Base-by-base conservation (phyloP, 331 rosid species). In the Malus hybrid region DNA sequence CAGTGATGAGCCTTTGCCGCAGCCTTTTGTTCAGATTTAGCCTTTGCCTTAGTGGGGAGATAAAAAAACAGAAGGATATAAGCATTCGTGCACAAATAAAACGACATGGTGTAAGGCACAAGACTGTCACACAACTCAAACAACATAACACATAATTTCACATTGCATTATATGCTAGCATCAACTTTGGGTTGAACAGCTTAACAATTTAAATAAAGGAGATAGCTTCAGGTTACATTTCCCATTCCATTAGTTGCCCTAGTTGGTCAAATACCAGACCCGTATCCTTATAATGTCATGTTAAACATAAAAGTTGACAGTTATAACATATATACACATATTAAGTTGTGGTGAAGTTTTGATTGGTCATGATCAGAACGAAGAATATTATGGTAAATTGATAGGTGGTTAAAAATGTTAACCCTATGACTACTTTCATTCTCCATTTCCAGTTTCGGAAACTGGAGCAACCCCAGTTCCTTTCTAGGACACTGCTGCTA, bases 1-100 rank as follows among this genome's bases (percentile, higher is more conserved):
- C 75, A 92, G 82, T 92, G 96, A 80, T 86, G 93, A 71, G 89
- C 71, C 79, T 88, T 87, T 42, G 89, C 91, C 68, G 81, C 91
- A 56, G 64, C 31, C 64, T 22, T 59, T 8, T 59, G 64, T 59
- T 59, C 64, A 59, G 90, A 90, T 76, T 91, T 91, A 5, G 96
- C 96, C 86, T 93, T 90, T 48, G 95, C 91, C 97, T 93, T 81
- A 56, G 46, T 73, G 63, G 56, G 76, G 55, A 64, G 66, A 67
- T 33, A 28, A 0, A 39, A 64, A 16, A 11, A 34, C 18, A 75
- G 11, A 15, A 16, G 28, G 13, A 81, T 73, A 69, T 55, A 72
- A 74, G 68, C 56, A 69, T 57, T 48, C 18, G 69, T 14, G 50
- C 50, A 42, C 34, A 5, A 60, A 29, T 2, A 5, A 2, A 15